A percentile compares a stretch with the other conserved stretches of the same genome.
Evolutionary conservation across 2,329 filamentous ascomycete species (phyloP).

Genomic region (Sphaerulina musiva): DNA sequence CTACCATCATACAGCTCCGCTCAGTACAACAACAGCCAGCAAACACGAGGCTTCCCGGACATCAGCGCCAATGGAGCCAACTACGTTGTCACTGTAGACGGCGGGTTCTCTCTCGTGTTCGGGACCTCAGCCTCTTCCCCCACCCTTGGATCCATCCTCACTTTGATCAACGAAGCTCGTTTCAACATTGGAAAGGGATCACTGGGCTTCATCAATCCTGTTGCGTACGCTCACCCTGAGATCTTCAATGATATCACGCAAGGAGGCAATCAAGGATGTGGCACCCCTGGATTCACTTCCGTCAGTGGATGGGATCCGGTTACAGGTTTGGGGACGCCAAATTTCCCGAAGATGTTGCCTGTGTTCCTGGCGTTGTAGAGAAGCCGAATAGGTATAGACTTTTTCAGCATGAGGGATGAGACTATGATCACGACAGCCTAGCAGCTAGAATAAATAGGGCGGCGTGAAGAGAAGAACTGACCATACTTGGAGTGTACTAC

Average conservation of each 20-base stretch:
- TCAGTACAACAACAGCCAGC: conserved; percentile 19
- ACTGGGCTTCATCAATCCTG: conserved; percentile 34
- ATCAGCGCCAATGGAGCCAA: conserved; percentile 33
- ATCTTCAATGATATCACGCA: conserved; percentile 38
- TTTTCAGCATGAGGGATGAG: too few species aligned
- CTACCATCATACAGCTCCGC: conserved; percentile 27
- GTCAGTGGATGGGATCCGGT: conserved; percentile 31
- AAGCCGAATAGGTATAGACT: not conserved
- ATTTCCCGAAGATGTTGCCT: conserved; percentile 28
- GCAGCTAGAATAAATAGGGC: too few species aligned
- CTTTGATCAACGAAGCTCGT: conserved; percentile 41
- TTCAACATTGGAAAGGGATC: conserved; percentile 33
- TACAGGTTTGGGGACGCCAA: conserved; percentile 27
- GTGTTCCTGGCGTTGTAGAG: conserved; percentile 26
- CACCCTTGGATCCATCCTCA: conserved; percentile 45
- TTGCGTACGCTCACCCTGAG: conserved; percentile 38
- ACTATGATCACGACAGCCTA: too few species aligned
- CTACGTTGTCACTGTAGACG: conserved; percentile 39
- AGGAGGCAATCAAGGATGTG: conserved; percentile 38
- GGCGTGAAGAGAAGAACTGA: too few species aligned
- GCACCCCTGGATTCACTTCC: conserved; percentile 29
- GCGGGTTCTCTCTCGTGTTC: conserved; percentile 39
- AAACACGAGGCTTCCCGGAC: conserved; percentile 31
- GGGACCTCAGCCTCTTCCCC: conserved; percentile 50
- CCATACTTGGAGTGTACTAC: too few species aligned